Conservation (phyloP, 2,329 filamentous ascomycete species). For the Calonectria honghensis region DNA sequence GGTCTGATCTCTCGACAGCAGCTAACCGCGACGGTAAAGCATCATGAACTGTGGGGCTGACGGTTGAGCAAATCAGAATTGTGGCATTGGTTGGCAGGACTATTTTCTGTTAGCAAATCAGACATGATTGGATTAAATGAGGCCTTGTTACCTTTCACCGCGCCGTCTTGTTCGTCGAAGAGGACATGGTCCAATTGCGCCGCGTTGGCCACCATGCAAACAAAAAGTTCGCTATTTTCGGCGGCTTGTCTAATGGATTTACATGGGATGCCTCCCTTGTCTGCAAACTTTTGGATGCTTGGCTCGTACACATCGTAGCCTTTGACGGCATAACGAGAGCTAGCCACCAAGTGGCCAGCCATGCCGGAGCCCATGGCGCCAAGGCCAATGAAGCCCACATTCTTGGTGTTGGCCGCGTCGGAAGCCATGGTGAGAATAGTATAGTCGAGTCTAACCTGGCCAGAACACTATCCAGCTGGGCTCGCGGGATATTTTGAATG, state of each 20-base stretch:
- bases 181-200: slow-evolving; percentile 33
- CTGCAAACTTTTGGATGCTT: slow-evolving; percentile 19
- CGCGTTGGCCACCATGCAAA: slow-evolving; percentile 42
- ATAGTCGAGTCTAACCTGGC: background rate
- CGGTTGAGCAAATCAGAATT: slow-evolving; percentile 34
- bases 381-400: slow-evolving; percentile 39
- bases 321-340: slow-evolving; percentile 20
- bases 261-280: slow-evolving; percentile 5
- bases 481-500: slow-evolving; percentile 13
- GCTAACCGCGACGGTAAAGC: slow-evolving; percentile 1
- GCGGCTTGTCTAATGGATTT: slow-evolving; percentile 7
- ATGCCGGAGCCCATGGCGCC: slow-evolving; percentile 46
- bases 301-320: slow-evolving; percentile 37
- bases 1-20: background rate
- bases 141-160: background rate
- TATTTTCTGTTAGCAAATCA: background rate
- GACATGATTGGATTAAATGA: fast-evolving
- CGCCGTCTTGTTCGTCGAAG: slow-evolving; percentile 18
- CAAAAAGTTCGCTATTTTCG: background rate
- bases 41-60: slow-evolving; percentile 23
- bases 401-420: slow-evolving; percentile 53
- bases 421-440: slow-evolving; percentile 23
- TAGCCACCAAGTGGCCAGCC: slow-evolving; percentile 33
- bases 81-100: slow-evolving; percentile 19
- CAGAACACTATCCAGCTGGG: background rate